Evolutionary conservation across 2,329 filamentous ascomycete genomes (phyloP), one percentile per base, ranked within the genome.

Genomic region (Colletotrichum chrysophilum): DNA sequence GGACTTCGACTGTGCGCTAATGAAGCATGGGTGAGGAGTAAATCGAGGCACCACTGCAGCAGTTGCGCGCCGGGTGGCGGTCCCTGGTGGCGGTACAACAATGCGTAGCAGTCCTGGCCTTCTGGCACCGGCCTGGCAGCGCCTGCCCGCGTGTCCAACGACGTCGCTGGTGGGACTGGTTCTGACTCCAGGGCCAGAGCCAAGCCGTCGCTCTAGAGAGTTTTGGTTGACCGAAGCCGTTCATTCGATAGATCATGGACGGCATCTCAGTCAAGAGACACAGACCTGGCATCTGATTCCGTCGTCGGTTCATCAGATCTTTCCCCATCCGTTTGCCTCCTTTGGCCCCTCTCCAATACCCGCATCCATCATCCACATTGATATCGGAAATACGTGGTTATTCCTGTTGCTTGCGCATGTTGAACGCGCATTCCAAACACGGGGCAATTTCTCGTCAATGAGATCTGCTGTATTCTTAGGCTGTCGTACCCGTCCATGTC

Each of bases 101-200:
- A 18, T n/a, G 43, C 6, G 10, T 21, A 48, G 43, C 43, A 48
- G n/a, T 48, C 10, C 18, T 48, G 10, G n/a, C n/a, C n/a, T 70
- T 58, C n/a, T 61, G 67, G 67, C 71, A 62, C 61, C 43, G 43
- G 18, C 43, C 43, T 56, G 67, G 28, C 70, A 74, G 74, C 64
- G 74, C 56, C 70, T 64, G 65, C 64, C 64, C 70, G 70, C 70
- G 58, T 75, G 70, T 48, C 74, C 64, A 75, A 65, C 74, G 70
- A 73, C 70, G 62, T 75, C 64, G 70, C 18, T n/a, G 43, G 73
- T 68, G 73, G 69, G 58, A 68, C 64, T 10, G 43, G 64, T 43
- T 28, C 58, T 52, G 71, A 34, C 67, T 70, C 58, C 36, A 32
- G 66, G 24, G 32, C 66, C 48, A 65, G 38, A 61, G 52, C 52